Base-by-base conservation (phyloP, 345 rosid genomes). In the Sapria himalayana region DNA sequence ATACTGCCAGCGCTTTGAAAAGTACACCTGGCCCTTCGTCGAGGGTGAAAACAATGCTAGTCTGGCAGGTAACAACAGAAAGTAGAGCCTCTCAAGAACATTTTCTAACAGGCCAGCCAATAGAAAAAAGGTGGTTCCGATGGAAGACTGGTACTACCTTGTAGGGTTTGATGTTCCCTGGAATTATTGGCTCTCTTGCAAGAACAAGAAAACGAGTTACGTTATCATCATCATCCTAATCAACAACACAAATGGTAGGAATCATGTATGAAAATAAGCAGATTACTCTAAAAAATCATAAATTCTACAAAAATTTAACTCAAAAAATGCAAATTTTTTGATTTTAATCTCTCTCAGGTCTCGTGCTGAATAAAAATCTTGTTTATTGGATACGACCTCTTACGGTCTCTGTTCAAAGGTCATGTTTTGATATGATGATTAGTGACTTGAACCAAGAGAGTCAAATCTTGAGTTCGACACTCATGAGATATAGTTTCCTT, bases 131-230 rank as follows among this genome's bases (percentile, higher is more conserved):
- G 18, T 33, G 44, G 33, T 24, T 4, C 5, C 20, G 21, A 51
- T 37, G 20, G 34, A 50, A n/a, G n/a, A n/a, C n/a, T n/a, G n/a
- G 9, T 17, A 18, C 22, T 25, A 66, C 76, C 57, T 54, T 57
- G 46, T 62, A 70, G 13, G 55, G 55, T 37, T 51, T 70, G 29
- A 56, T 49, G 16, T 49, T 51, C 50, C 59, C 55, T 14, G 76
- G 58, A 23, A 70, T 50, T 38, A 70, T 70, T n/a, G 72, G 76
- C 56, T 66, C 76, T 50, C 72, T 54, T 22, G 76, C 76, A 40
- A 70, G 70, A 25, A 66, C 62, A 48, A 70, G 57, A 42, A 46
- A 66, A 15, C 72, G 72, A 57, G 76, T 66, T 21, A 70, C 13
- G 22, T 45, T 49, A 15, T 60, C 60, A 3, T 40, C 20, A 37